Base-by-base conservation (phyloP, 2,329 filamentous ascomycete genomes). In the Zymoseptoria crescenta region DNA sequence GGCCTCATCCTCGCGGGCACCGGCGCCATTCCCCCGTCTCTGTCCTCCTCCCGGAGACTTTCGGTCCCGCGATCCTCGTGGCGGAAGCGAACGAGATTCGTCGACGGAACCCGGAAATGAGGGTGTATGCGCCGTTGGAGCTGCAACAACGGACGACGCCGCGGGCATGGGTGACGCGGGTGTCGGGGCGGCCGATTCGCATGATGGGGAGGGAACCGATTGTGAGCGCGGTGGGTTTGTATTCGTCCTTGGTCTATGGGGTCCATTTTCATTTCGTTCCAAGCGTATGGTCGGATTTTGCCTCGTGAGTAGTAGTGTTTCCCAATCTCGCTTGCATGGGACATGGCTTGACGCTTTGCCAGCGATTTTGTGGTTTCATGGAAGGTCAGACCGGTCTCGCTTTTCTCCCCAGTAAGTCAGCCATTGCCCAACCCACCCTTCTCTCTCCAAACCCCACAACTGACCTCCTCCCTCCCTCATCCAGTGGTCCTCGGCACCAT, bases 151-250 rank as follows among this genome's bases (percentile, higher is more conserved):
- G 78, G 52, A 79, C 80, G 21, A 78, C 77, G 20, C 73, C 83
- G n/a, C 77, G 74, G 49, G 80, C 86, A 64, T 78, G 88, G 54
- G 71, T 84, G n/a, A 83, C 80, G 1, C 81, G 86, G 28, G 85
- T 89, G 0, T 74, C 91, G 30, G 85, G 84, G 1, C 77, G 88
- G 0, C 88, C 88, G 0, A 71, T 90, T 3, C 80, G 84, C 27
- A 91, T 91, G 87, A 74, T 88, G 2, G 67, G 70, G 53, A 84
- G 80, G 30, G 88, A 92, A 69, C 84, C 86, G 51, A 87, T 91
- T 54, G 87, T 91, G 5, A 78, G 83, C 19, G 85, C 84, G 48
- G 82, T 81, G 0, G 91, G 89, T 71, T 77, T 90, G n/a, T 83
- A 87, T 24, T 76, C 91, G 27, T 80, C 84, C 48, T 74, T 76